Conservation (phyloP, 2,329 filamentous ascomycete species). For the Scytalidium sp. region DNA sequence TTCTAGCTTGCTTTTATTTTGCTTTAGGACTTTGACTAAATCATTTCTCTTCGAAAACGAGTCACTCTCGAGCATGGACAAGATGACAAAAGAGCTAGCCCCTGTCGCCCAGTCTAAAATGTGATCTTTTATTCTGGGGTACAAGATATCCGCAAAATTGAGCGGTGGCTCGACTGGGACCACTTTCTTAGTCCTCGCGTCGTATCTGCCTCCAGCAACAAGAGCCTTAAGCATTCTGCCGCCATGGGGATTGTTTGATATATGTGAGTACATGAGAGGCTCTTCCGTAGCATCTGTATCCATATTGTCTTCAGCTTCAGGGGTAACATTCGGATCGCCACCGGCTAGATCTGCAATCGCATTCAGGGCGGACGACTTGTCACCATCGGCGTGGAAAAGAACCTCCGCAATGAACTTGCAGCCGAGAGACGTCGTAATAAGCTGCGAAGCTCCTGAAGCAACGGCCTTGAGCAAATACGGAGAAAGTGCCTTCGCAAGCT, state of each 20-base stretch:
- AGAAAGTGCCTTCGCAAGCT: constrained; percentile 72
- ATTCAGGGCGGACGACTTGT: constrained; percentile 71
- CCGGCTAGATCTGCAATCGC: constrained; percentile 65
- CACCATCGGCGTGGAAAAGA: constrained; percentile 70
- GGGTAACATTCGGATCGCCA: constrained; percentile 44
- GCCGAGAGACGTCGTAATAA: constrained; percentile 76
- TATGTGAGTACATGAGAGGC: constrained; percentile 38
- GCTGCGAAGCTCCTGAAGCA: constrained; percentile 60
- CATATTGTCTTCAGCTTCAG: constrained; percentile 34
- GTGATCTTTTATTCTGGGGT: constrained; percentile 72
- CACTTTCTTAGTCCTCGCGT: constrained; percentile 68
- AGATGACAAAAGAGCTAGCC: constrained; percentile 79
- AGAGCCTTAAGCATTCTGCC: constrained; percentile 89
- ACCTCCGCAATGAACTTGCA: constrained; percentile 84
- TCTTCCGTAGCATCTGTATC: constrained; percentile 12
- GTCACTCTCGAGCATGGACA: constrained; percentile 74
- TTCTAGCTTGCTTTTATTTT: constrained; percentile 68
- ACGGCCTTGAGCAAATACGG: constrained; percentile 74
- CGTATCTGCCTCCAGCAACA: constrained; percentile 84
- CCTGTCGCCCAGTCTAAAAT: constrained; percentile 83
- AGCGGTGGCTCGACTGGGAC: constrained; percentile 72
- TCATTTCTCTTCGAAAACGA: constrained; percentile 66
- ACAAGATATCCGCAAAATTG: constrained; percentile 79
- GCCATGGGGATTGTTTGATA: constrained; percentile 59
- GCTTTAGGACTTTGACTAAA: constrained; percentile 67